These are phyloP conservation scores for Penicillium sp. DNA, from an alignment of 2,329 filamentous ascomycete genomes.

Conservation along the genomic window DNA sequence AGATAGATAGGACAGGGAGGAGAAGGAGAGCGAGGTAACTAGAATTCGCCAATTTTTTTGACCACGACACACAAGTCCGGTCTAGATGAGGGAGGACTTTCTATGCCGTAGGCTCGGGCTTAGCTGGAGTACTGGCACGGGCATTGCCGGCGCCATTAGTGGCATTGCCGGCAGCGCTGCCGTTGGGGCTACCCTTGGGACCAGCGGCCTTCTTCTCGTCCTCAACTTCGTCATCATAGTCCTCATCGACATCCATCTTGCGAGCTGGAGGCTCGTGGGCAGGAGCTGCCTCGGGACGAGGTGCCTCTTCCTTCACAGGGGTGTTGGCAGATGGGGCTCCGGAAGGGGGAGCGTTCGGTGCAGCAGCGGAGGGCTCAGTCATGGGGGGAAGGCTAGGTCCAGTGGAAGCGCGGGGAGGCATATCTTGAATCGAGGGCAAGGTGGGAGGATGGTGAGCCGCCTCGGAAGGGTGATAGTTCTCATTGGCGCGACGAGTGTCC, in stretches of 20 bases:
- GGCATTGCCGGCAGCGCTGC: slow-evolving; percentile 30
- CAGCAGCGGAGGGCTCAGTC: slow-evolving; percentile 44
- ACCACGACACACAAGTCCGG: neutral
- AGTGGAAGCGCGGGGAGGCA: slow-evolving; percentile 48
- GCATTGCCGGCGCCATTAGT: slow-evolving; percentile 30
- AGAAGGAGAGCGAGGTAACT: slow-evolving; percentile 9
- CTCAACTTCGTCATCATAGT: slow-evolving; percentile 92
- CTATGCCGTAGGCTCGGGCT: slow-evolving; percentile 33
- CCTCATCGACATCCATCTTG: slow-evolving; percentile 96
- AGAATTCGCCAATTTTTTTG: neutral
- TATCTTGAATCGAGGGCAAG: slow-evolving; percentile 52
- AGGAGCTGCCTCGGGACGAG: slow-evolving; percentile 50
- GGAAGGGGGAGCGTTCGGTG: slow-evolving; percentile 46
- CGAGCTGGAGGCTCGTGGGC: slow-evolving; percentile 79
- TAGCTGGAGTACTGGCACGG: slow-evolving; percentile 31
- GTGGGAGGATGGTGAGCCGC: slow-evolving; percentile 79
- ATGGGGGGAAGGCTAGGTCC: slow-evolving; percentile 59
- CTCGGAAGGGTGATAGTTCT: slow-evolving; percentile 87
- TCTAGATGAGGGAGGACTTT: neutral
- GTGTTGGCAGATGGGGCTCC: slow-evolving; percentile 48
- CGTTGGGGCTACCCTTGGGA: slow-evolving; percentile 38
- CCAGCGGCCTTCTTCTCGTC: slow-evolving; percentile 63
- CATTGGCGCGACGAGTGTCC: slow-evolving; percentile 69
- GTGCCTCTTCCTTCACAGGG: slow-evolving; percentile 57
- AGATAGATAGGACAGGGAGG: slow-evolving; percentile 21